These are phyloP conservation scores for Thyridium curvatum DNA, from an alignment of 2,329 filamentous ascomycete species.

Conservation along the genomic window DNA sequence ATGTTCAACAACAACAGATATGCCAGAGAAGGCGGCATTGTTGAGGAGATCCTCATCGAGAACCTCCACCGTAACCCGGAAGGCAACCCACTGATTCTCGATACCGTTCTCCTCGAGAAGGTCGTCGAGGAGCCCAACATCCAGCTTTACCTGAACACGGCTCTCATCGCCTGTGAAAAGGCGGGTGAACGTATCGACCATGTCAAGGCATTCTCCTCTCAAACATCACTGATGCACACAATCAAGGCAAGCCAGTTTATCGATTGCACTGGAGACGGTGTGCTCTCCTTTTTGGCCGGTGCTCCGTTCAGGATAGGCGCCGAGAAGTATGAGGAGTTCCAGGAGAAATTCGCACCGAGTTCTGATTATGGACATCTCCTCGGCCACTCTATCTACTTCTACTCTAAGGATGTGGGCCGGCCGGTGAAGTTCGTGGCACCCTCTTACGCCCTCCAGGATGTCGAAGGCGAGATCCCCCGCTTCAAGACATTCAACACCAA, in stretches of 20 bases:
- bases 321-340: constrained; percentile 14
- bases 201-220: constrained; percentile 15
- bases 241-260: constrained; percentile 20
- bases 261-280: constrained; percentile 17
- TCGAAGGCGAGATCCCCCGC: constrained; percentile 14
- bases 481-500: constrained; percentile 16
- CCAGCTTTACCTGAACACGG: constrained; percentile 15
- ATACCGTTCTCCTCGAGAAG: constrained; percentile 16
- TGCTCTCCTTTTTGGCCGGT: constrained; percentile 14
- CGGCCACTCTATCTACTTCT: constrained; percentile 19
- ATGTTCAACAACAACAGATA: constrained; percentile 21
- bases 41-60: constrained; percentile 17
- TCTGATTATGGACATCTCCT: constrained; percentile 17
- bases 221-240: constrained; percentile 13
- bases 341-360: constrained; percentile 14
- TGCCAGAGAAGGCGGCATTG: constrained; percentile 15
- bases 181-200: constrained; percentile 11
- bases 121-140: constrained; percentile 15
- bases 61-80: constrained; percentile 17
- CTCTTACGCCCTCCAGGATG: constrained; percentile 15
- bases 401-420: constrained; percentile 14
- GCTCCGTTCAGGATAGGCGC: constrained; percentile 16
- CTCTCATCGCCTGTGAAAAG: constrained; percentile 14
- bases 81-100: constrained; percentile 16
- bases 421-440: constrained; percentile 15